These are phyloP conservation scores for Hypoxylon subgilvum DNA, from an alignment of 495 filamentous ascomycete genomes.

Conservation along the genomic window DNA sequence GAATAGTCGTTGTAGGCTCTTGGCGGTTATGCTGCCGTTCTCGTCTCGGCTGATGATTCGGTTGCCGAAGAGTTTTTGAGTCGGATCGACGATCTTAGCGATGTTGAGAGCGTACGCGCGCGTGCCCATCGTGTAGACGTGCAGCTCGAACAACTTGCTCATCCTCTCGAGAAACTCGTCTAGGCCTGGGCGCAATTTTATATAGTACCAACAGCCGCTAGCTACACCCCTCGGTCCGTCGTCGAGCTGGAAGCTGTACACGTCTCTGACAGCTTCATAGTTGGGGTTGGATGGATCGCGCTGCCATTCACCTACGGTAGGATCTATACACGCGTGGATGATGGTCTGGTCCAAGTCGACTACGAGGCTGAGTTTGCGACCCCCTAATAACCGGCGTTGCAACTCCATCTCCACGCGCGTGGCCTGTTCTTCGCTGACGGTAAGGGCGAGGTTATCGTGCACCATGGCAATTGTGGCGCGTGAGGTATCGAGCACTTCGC, in stretches of 20 bases:
- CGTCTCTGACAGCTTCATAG: conserved; percentile 85
- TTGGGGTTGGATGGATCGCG: conserved; percentile 86
- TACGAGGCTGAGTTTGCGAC: conserved; percentile 85
- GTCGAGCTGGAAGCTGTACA: conserved; percentile 85
- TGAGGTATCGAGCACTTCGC: conserved; percentile 63
- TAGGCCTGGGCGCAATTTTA: conserved; percentile 95
- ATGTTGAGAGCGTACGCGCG: conserved; percentile 91
- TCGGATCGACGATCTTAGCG: conserved; percentile 89
- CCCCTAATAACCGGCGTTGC: conserved; percentile 78
- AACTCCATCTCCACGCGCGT: conserved; percentile 80
- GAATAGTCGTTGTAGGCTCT: conserved; percentile 89
- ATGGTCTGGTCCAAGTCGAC: conserved; percentile 98
- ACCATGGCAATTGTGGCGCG: conserved; percentile 92
- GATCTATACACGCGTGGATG: conserved; percentile 97
- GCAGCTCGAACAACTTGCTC: conserved; percentile 84
- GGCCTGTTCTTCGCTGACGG: conserved; percentile 75
- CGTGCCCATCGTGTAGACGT: conserved; percentile 99
- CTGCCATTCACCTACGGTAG: conserved; percentile 95
- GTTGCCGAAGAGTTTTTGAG: conserved; percentile 87
- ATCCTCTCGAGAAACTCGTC: conserved; percentile 81
- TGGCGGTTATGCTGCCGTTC: conserved; percentile 87
- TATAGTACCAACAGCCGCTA: conserved; percentile 88
- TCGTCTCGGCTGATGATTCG: conserved; percentile 95
- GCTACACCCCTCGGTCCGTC: conserved; percentile 71
- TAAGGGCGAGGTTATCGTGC: conserved; percentile 85